phyloP scores from a whole-genome alignment of 2,329 filamentous ascomycete species.

The Domatiomyces catenatus region DNA sequence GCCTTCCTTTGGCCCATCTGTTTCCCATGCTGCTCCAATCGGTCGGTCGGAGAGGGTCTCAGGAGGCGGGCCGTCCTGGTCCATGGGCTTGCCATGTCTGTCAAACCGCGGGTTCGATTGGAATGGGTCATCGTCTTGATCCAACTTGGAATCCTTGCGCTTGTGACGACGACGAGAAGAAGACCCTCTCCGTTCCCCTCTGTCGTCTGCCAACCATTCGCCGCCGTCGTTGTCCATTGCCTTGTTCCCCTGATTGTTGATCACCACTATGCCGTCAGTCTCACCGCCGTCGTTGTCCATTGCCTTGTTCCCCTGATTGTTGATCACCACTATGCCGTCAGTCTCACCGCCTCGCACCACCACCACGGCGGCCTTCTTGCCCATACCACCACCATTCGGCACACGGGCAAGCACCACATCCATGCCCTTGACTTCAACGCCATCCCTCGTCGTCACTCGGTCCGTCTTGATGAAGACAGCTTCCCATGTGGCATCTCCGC shows the following conservation, averaged over 20 bases:
- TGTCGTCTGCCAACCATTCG: slow-evolving; percentile 1
- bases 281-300: neutral
- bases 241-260: slow-evolving; percentile 2
- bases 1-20: slow-evolving; percentile 8
- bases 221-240: slow-evolving; percentile 6
- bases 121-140: slow-evolving; percentile 11
- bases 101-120: slow-evolving; percentile 10
- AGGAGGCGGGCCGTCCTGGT: slow-evolving; percentile 11
- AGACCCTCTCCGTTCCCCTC: neutral
- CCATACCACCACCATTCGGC: neutral
- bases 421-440: slow-evolving; percentile 10
- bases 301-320: neutral
- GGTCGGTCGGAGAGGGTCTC: slow-evolving; percentile 13
- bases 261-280: slow-evolving; percentile 3
- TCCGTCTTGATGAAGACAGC: slow-evolving; percentile 11
- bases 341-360: neutral
- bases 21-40: slow-evolving; percentile 10
- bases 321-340: slow-evolving; percentile 4
- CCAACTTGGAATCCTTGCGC: slow-evolving; percentile 10
- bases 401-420: slow-evolving; percentile 10
- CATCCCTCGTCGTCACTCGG: slow-evolving; percentile 3
- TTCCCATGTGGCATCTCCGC: slow-evolving; percentile 7
- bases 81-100: slow-evolving; percentile 10
- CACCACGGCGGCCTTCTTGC: neutral
- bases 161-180: neutral